Evolutionary conservation across 2,329 filamentous ascomycete genomes (phyloP).

Genomic region (Nigrospora osmanthi): DNA sequence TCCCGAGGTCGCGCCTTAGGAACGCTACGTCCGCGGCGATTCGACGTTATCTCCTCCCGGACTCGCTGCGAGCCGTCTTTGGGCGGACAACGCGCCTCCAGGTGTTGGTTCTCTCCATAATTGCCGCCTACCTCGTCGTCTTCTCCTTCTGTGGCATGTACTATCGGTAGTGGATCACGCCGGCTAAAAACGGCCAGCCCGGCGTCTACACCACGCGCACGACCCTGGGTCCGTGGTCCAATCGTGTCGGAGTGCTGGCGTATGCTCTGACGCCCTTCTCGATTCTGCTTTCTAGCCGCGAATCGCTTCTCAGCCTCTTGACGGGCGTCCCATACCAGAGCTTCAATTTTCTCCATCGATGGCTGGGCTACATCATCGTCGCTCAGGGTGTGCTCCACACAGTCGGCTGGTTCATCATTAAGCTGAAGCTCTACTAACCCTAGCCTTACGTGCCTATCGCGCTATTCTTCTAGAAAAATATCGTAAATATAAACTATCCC

Average conservation of each 20-base stretch:
- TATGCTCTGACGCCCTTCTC: conserved; percentile 69
- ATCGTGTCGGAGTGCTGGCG: conserved; percentile 64
- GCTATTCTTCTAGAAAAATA: no score
- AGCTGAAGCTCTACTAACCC: conserved; percentile 61
- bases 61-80: conserved; percentile 50
- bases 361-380: conserved; percentile 68
- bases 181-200: conserved; percentile 46
- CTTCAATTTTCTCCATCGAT: conserved; percentile 73
- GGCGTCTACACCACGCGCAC: conserved; percentile 56
- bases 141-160: conserved; percentile 63
- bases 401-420: conserved; percentile 61
- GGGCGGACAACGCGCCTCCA: conserved; percentile 63
- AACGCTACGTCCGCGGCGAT: conserved; percentile 30
- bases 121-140: conserved; percentile 56
- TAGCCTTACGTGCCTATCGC: conserved; percentile 50
- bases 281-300: conserved; percentile 56
- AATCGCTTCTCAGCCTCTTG: conserved; percentile 60
- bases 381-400: conserved; percentile 62
- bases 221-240: conserved; percentile 58
- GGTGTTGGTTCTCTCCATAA: conserved; percentile 48
- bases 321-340: conserved; percentile 70
- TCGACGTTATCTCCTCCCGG: conserved; percentile 51
- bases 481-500: no score
- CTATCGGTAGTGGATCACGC: conserved; percentile 64
- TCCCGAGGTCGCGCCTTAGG: conserved; percentile 17